Evolutionary conservation across 2,329 filamentous ascomycete species (phyloP), one percentile per base, ranked within the genome.

Genomic region (Xylariaceae sp.): DNA sequence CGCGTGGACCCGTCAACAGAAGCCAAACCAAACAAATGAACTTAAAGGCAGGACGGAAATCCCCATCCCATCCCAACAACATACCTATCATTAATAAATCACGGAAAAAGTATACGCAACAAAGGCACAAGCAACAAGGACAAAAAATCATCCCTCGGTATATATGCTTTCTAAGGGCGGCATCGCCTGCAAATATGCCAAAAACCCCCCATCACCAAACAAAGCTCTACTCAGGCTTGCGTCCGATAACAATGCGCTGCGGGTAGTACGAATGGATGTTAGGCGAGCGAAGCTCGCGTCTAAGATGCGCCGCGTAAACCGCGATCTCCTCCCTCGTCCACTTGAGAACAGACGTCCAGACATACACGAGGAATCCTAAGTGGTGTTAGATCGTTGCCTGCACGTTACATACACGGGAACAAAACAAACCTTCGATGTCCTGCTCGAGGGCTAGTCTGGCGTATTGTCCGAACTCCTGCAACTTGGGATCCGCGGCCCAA

Each of bases 401-500:
- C 26, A 8, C 26, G n/a, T n/a, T n/a, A n/a, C n/a, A 4, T 4
- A 26, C 26, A 26, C 26, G 26, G 19, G 18, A 41, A 36, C 3
- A 41, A 2, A n/a, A 44, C 55, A 4, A 56, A 68, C 69, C 70
- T 53, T 71, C 68, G 18, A 68, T 59, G 13, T 68, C 69, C 34
- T 68, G 65, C 21, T 68, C 65, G 2, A 70, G 59, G 4, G 68
- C 65, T 15, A 66, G 36, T 30, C 66, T 61, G 2, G 63, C 63
- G 47, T 66, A 72, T 37, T 66, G 59, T 0, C 74, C 74, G 13
- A 75, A 67, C 54, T 73, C 68, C 49, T 69, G 69, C 7, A 63
- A 59, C 10, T 63, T 63, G 0, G 64, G 57, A 16, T 74, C 70
- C 47, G 69, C 71, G 1, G 75, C 65, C 76, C 76, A 78, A 6